Conservation (phyloP, 208 protist genomes). For the Herpetomonas tarakana region DNA sequence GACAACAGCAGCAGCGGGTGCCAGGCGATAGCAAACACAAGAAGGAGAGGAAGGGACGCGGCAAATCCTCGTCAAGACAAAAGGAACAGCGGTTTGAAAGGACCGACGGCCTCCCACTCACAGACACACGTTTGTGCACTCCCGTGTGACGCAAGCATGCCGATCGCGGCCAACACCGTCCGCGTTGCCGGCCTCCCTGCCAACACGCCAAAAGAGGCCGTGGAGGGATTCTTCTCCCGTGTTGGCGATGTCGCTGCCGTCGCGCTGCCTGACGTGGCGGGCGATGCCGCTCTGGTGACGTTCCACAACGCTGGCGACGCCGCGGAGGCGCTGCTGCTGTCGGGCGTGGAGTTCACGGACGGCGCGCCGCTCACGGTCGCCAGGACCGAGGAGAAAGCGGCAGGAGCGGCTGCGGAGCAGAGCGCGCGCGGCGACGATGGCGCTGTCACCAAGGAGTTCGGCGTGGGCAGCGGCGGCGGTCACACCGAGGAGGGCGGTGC, state of each 20-base stretch:
- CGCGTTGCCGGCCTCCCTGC: conserved; percentile 1
- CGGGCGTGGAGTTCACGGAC: not conserved
- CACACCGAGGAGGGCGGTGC: not conserved
- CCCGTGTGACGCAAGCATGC: too few relatives aligned
- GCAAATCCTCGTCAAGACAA: too few relatives aligned
- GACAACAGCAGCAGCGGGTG: too few relatives aligned
- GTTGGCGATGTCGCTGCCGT: conserved; percentile 1
- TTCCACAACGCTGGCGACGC: not conserved
- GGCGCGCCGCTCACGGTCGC: not conserved
- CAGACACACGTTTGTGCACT: too few relatives aligned
- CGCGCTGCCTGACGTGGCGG: not conserved
- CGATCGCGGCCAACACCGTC: not conserved
- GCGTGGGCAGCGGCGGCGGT: not conserved
- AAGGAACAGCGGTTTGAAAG: too few relatives aligned
- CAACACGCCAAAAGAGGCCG: not conserved
- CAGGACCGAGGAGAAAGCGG: not conserved
- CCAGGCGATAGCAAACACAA: too few relatives aligned
- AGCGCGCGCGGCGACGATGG: not conserved
- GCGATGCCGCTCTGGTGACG: not conserved
- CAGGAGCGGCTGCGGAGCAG: too few relatives aligned
- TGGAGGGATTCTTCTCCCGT: not conserved
- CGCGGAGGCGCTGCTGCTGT: not conserved
- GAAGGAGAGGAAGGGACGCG: too few relatives aligned
- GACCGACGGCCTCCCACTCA: too few relatives aligned
- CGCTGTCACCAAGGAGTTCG: not conserved